Conservation (phyloP, 2,329 filamentous ascomycete genomes). For the Graphilbum ipis-grandicollis region DNA sequence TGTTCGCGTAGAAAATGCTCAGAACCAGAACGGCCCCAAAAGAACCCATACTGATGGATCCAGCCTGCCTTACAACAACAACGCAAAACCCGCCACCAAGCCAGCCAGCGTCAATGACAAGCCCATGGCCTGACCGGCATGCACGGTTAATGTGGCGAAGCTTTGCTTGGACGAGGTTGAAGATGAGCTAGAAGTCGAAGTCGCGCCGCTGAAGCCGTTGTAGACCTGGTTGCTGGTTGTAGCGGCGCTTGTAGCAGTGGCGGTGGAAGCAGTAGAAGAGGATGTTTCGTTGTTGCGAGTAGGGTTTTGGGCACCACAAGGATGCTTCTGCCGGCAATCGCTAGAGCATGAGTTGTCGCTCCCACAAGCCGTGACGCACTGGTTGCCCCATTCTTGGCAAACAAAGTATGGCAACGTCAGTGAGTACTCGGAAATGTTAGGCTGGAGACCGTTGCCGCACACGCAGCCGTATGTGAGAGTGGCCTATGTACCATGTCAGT, state of each 20-base stretch:
- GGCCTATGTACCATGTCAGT: constrained; percentile 18
- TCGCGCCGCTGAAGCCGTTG: constrained; percentile 13
- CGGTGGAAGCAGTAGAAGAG: constrained; percentile 19
- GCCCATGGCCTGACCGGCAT: background rate
- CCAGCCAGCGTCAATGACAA: constrained; percentile 4
- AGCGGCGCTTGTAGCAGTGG: constrained; percentile 18
- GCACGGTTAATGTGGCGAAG: constrained; percentile 3
- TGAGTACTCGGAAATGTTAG: constrained; percentile 62
- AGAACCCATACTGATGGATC: too few relatives aligned
- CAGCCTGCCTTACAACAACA: constrained; percentile 29
- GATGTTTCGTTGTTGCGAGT: constrained; percentile 37
- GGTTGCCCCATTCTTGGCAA: constrained; percentile 53
- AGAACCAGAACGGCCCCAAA: too few relatives aligned
- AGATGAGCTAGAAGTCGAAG: too few relatives aligned
- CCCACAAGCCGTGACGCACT: constrained; percentile 45
- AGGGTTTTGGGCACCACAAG: constrained; percentile 55
- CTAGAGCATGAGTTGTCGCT: constrained; percentile 39
- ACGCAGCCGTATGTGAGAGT: constrained; percentile 54
- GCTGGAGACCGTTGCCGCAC: constrained; percentile 46
- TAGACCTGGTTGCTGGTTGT: constrained; percentile 19
- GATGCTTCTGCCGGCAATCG: constrained; percentile 46
- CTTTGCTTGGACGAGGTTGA: background rate
- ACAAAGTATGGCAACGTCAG: constrained; percentile 64
- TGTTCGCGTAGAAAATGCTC: too few relatives aligned
- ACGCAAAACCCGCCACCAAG: constrained; percentile 11